Conservation (phyloP, 495 filamentous ascomycete species). For the Penicillium verhagenii region DNA sequence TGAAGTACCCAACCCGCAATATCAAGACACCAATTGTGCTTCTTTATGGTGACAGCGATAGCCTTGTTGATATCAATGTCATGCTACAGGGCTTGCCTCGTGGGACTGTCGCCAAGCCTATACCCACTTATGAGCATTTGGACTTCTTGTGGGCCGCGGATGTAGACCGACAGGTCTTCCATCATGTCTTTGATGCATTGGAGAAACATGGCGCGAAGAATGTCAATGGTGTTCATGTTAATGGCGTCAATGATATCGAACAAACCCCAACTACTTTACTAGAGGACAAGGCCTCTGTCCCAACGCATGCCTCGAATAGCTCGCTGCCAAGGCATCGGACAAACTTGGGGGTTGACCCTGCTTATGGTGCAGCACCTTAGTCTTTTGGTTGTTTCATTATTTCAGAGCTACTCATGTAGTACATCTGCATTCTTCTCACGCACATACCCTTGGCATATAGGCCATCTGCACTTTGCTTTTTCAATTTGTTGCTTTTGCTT, state of each 20-base stretch:
- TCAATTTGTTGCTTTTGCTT: neutral
- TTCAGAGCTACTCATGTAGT: neutral
- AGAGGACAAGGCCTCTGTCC: slow-evolving; percentile 13
- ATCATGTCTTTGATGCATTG: slow-evolving; percentile 84
- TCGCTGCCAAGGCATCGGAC: slow-evolving; percentile 1
- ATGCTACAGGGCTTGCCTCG: slow-evolving; percentile 86
- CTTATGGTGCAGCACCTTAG: neutral
- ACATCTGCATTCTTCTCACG: neutral
- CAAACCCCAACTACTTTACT: slow-evolving; percentile 1
- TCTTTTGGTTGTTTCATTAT: neutral
- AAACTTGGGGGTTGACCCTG: neutral
- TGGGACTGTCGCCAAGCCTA: slow-evolving; percentile 77
- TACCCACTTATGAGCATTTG: slow-evolving; percentile 91
- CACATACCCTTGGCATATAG: neutral
- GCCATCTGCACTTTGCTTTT: neutral
- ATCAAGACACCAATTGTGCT: slow-evolving; percentile 95
- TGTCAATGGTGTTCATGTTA: neutral
- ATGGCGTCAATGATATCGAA: neutral
- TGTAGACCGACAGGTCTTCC: slow-evolving; percentile 81
- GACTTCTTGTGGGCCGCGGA: slow-evolving; percentile 96
- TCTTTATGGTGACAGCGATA: slow-evolving; percentile 90
- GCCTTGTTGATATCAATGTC: slow-evolving; percentile 88
- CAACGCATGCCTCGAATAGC: slow-evolving; percentile 7
- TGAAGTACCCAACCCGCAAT: slow-evolving; percentile 92
- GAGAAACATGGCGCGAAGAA: slow-evolving; percentile 51